Conservation (phyloP, 257 asterid genomes). For the Solanum chmielewskii region DNA sequence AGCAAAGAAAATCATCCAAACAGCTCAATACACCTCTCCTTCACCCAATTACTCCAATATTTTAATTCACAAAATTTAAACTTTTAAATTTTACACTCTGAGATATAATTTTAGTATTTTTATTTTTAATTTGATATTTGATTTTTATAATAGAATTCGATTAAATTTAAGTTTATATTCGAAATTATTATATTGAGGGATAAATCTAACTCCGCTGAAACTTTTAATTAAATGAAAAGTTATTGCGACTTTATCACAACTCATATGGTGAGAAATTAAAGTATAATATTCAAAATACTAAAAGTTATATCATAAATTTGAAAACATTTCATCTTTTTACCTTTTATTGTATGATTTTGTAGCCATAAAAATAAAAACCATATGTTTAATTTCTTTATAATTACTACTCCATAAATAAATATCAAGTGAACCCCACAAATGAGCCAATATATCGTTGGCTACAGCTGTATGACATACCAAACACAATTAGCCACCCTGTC, state of each 20-base stretch:
- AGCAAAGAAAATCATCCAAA: neutral
- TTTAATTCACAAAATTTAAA: neutral
- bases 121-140: fast-evolving
- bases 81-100: neutral
- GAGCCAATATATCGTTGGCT: conserved; percentile 18
- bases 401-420: neutral
- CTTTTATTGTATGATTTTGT: too few relatives aligned
- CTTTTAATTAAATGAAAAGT: neutral
- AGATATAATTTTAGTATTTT: neutral
- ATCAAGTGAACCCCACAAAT: neutral
- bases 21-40: neutral
- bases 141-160: fast-evolving
- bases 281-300: neutral
- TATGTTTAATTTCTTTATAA: too few relatives aligned
- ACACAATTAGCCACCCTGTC: conserved; percentile 3
- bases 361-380: too few relatives aligned
- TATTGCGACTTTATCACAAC: neutral
- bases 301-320: too few relatives aligned
- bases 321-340: too few relatives aligned
- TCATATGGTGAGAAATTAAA: neutral
- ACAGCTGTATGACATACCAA: conserved; percentile 26
- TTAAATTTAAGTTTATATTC: neutral
- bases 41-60: neutral
- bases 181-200: neutral
- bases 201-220: fast-evolving